Evolutionary conservation across 257 asterid species (phyloP).

Genomic region (Anisodus tanguticus): DNA sequence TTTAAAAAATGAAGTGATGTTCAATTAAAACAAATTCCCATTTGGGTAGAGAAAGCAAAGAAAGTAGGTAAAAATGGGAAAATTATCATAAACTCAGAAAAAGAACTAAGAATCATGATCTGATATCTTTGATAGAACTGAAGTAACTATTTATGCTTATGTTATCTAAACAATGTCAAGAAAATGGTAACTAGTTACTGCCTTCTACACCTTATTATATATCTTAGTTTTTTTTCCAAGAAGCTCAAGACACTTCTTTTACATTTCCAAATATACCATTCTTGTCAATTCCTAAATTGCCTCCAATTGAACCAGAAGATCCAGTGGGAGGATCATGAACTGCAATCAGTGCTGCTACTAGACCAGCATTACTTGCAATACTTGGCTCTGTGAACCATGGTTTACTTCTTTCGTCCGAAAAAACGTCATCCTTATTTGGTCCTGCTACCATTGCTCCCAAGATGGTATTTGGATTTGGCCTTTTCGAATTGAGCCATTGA

Average conservation of each 20-base stretch:
- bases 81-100: no score
- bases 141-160: not conserved
- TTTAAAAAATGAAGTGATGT: no score
- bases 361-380: conserved; percentile 59
- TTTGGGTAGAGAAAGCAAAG: no score
- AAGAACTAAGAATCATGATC: no score
- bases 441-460: conserved; percentile 67
- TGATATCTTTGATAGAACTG: no score
- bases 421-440: conserved; percentile 49
- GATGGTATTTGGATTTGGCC: conserved; percentile 49
- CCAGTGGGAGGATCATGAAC: conserved; percentile 45
- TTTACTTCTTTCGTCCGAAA: conserved; percentile 49
- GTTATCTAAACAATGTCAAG: conserved; percentile 11
- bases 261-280: conserved; percentile 53
- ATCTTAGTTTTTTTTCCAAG: not conserved
- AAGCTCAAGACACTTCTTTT: not conserved
- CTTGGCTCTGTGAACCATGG: conserved; percentile 57
- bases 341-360: conserved; percentile 61
- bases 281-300: conserved; percentile 53
- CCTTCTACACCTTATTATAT: not conserved
- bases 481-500: conserved; percentile 39
- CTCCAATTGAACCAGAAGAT: conserved; percentile 32
- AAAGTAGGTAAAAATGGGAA: no score
- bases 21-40: no score
- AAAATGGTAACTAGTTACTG: not conserved